Conservation (phyloP, 2,329 filamentous ascomycete species). For the Colletotrichum australisinense region DNA sequence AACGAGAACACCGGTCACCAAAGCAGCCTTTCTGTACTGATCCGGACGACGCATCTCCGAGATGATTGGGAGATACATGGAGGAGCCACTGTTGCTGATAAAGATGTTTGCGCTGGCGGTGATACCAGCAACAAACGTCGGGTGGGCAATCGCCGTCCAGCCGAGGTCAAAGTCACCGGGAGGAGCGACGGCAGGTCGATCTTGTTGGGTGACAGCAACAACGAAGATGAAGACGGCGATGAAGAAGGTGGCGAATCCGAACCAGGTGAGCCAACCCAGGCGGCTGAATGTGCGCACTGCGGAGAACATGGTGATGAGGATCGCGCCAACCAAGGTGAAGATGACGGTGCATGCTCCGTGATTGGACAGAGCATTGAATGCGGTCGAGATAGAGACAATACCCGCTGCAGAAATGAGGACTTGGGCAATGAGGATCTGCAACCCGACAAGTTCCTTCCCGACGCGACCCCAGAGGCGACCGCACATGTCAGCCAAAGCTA, state of each 20-base stretch:
- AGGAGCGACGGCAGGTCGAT: slow-evolving; percentile 54
- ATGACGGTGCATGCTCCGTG: slow-evolving; percentile 54
- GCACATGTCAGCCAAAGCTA: slow-evolving; percentile 41
- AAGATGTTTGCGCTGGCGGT: slow-evolving; percentile 59
- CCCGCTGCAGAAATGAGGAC: slow-evolving; percentile 41
- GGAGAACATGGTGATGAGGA: slow-evolving; percentile 62
- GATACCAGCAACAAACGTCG: slow-evolving; percentile 45
- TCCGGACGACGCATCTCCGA: slow-evolving; percentile 63
- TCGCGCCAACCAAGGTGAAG: slow-evolving; percentile 62
- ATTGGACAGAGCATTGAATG: slow-evolving; percentile 42
- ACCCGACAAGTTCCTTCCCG: slow-evolving; percentile 60
- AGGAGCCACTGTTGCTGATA: slow-evolving; percentile 59
- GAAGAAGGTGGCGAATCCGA: slow-evolving; percentile 53
- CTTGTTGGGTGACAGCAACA: slow-evolving; percentile 61
- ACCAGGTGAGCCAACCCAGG: slow-evolving; percentile 59
- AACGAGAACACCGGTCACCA: slow-evolving; percentile 58
- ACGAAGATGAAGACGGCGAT: slow-evolving; percentile 58
- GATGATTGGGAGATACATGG: slow-evolving; percentile 65
- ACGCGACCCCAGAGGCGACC: slow-evolving; percentile 61
- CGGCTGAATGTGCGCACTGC: slow-evolving; percentile 61
- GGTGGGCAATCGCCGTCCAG: slow-evolving; percentile 46
- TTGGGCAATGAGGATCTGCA: slow-evolving; percentile 44
- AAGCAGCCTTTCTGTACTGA: slow-evolving; percentile 62
- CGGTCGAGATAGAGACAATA: slow-evolving; percentile 38
- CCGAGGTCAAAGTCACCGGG: slow-evolving; percentile 51